Evolutionary conservation across 2,329 filamentous ascomycete genomes (phyloP).

Genomic region (Drechslerella coelobrocha): DNA sequence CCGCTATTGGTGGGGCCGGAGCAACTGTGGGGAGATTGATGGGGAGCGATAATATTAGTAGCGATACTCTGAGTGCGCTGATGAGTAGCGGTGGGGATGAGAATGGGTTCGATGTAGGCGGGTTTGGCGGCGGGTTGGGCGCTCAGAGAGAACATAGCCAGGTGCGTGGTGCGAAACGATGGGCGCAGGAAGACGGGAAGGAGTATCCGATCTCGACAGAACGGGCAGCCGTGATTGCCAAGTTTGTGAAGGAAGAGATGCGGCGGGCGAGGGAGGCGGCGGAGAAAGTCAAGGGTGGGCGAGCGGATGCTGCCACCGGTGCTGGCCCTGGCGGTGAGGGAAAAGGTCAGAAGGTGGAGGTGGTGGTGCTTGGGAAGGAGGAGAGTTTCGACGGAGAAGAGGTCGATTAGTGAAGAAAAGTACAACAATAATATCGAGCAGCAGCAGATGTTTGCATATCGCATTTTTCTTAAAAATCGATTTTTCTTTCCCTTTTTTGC

Average conservation of each 20-base stretch:
- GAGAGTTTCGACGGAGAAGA: conserved; percentile 44
- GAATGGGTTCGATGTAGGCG: conserved; percentile 59
- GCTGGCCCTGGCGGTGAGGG: neutral
- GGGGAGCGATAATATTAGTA: conserved; percentile 58
- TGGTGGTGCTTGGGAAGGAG: conserved; percentile 19
- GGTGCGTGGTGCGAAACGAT: conserved; percentile 62
- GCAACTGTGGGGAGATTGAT: conserved; percentile 61
- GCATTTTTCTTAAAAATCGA: no score
- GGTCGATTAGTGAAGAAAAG: conserved; percentile 21
- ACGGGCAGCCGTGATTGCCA: conserved; percentile 71
- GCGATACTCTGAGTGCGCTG: conserved; percentile 54
- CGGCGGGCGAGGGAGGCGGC: conserved; percentile 30
- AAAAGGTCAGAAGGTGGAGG: conserved; percentile 12
- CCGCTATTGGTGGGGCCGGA: conserved; percentile 56
- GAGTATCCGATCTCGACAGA: conserved; percentile 75
- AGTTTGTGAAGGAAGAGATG: conserved; percentile 69
- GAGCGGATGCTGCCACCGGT: neutral
- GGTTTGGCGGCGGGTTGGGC: conserved; percentile 43
- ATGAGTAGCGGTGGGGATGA: conserved; percentile 69
- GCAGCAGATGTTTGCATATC: neutral
- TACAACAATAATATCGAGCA: neutral
- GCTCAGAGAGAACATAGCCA: conserved; percentile 52
- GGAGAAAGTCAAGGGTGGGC: conserved; percentile 9
- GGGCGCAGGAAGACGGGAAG: conserved; percentile 70
- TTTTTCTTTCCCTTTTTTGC: no score